phyloP scores from a whole-genome alignment of 1,284 basidiomycete species.

The Cerioporus squamosus region DNA sequence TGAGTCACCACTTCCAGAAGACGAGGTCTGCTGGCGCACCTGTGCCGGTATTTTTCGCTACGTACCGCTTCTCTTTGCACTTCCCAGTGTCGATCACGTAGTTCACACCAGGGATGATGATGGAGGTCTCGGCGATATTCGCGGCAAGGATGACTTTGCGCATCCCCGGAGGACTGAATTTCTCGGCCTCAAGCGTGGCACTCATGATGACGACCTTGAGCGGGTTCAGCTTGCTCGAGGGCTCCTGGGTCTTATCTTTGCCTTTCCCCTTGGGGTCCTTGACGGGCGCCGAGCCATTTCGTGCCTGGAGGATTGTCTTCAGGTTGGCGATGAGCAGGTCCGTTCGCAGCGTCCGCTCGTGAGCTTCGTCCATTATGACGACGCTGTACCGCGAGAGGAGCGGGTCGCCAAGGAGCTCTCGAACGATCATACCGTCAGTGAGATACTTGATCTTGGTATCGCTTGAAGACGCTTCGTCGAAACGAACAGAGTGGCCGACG shows the following conservation, averaged over 20 bases:
- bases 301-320: constrained; percentile 79
- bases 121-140: constrained; percentile 97
- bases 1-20: background rate
- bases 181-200: constrained; percentile 94
- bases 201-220: constrained; percentile 97
- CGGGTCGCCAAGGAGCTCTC: constrained; percentile 83
- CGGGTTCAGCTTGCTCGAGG: constrained; percentile 43
- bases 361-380: constrained; percentile 95
- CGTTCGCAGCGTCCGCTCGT: constrained; percentile 94
- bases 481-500: constrained; percentile 96
- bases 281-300: constrained; percentile 52
- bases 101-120: constrained; percentile 95
- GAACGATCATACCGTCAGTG: constrained; percentile 96
- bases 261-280: constrained; percentile 37
- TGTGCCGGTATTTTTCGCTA: constrained; percentile 66
- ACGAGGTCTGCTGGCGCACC: constrained; percentile 47
- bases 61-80: constrained; percentile 93
- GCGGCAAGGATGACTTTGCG: constrained; percentile 94
- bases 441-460: constrained; percentile 91
- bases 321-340: constrained; percentile 93
- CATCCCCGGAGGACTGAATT: constrained; percentile 80
- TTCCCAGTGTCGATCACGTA: constrained; percentile 97
- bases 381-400: constrained; percentile 87
- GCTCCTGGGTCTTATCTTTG: constrained; percentile 7
- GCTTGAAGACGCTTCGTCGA: constrained; percentile 80